Evolutionary conservation across 345 rosid species (phyloP), one percentile per base, ranked within the genome.

Genomic region (Odontarrhena argentea): DNA sequence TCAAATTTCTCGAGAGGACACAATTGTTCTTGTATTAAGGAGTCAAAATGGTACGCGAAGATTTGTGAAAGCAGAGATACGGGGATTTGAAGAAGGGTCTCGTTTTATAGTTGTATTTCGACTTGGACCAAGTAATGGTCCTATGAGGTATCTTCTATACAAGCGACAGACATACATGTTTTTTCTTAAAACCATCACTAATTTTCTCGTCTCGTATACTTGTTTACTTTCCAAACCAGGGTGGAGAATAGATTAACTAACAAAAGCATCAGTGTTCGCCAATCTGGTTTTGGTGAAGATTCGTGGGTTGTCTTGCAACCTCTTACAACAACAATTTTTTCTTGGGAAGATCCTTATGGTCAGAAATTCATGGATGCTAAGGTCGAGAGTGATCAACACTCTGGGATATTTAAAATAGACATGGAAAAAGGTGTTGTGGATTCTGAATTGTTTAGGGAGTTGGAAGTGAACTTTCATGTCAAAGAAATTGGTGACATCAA

Each of bases 81-180:
- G 99, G 10, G 99, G 97, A 55, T 91, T 79, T 78, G 99, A 94
- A 82, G 99, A 94, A 83, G 99, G 99, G 68, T 94, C 99, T 9
- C 95, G 99, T 40, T 91, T 94, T 76, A 74, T 87, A 49, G 89
- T 91, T 68, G 95, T 94, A 40, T 94, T 94, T 58, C 96, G 97
- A 54, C 82, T 79, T 59, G 99, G 97, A 55, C 84, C 92, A 71
- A 74, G 76, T 44, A 77, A 76, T 66, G 97, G 96, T 79, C 99
- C 95, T 63, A 75, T 94, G 81, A 94, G 99, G 99, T 88, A 78
- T 45, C 38, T 45, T 55, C 65, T 55, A 40, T 60, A 55, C 58
- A 49, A 60, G 37, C 12, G 12, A 10, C 25, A 32, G 46, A 42
- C 30, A 48, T 45, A 26, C 40, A 36, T 55, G 49, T 42, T 67